phyloP scores from a whole-genome alignment of 768 basidiomycete species.

The Macrolepiota albuminosa region DNA sequence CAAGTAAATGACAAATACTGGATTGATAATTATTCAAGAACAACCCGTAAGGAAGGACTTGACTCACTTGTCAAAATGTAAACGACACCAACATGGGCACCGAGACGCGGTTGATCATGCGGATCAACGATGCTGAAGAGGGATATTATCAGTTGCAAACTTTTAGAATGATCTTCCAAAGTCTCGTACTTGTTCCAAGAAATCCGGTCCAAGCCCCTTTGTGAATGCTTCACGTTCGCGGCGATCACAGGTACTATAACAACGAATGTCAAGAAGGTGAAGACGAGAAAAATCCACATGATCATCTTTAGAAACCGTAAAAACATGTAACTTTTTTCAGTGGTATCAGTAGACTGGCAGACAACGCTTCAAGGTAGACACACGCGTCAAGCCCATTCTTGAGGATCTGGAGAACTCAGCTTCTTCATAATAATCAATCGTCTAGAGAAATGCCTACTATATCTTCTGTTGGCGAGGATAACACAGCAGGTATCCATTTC shows the following conservation, averaged over 20 bases:
- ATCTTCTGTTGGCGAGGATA: background rate
- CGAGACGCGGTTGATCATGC: conserved; percentile 38
- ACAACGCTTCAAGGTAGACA: background rate
- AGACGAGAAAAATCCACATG: conserved; percentile 50
- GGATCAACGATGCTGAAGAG: conserved; percentile 28
- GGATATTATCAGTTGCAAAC: background rate
- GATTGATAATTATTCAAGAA: background rate
- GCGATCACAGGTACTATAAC: conserved; percentile 56
- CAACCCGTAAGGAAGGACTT: background rate
- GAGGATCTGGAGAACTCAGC: background rate
- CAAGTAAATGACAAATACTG: conserved; percentile 58
- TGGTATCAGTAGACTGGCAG: background rate
- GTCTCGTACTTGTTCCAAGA: conserved; percentile 47
- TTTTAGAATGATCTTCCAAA: background rate
- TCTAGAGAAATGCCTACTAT: background rate
- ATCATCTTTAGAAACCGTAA: conserved; percentile 58
- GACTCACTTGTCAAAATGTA: conserved; percentile 46
- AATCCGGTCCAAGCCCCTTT: conserved; percentile 36
- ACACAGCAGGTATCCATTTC: conserved; percentile 1
- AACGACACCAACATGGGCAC: conserved; percentile 53
- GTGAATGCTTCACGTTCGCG: conserved; percentile 31
- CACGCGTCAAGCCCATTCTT: conserved; percentile 2
- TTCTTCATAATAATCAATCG: no score
- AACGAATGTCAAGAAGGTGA: conserved; percentile 57
- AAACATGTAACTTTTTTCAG: conserved; percentile 41